These are phyloP conservation scores for Chaetomiaceae sp. DNA, from an alignment of 2,329 filamentous ascomycete species.

Conservation along the genomic window DNA sequence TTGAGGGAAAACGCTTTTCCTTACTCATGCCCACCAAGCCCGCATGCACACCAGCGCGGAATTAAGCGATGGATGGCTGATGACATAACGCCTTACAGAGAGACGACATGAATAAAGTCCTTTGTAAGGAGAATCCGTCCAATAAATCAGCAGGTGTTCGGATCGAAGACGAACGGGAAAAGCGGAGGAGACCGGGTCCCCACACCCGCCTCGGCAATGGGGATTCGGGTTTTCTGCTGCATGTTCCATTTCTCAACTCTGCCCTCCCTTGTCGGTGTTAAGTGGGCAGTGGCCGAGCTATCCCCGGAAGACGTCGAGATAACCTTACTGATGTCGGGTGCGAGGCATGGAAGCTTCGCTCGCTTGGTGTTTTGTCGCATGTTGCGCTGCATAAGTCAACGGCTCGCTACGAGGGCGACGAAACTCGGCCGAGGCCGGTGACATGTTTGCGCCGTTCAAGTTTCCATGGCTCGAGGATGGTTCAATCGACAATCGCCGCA, in stretches of 20 bases:
- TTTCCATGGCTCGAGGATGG: too few species aligned
- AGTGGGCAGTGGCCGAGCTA: not conserved
- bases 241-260: not conserved
- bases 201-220: not conserved
- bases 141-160: not conserved
- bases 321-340: not conserved
- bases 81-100: not conserved
- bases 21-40: too few species aligned
- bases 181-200: constrained; percentile 1
- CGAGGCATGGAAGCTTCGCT: not conserved
- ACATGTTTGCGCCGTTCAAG: not conserved
- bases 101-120: not conserved
- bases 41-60: too few species aligned
- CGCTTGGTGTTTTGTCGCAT: not conserved
- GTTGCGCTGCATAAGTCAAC: not conserved
- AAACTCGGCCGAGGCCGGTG: not conserved
- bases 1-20: too few species aligned
- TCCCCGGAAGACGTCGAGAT: not conserved
- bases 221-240: not conserved
- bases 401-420: not conserved
- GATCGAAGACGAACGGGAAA: not conserved
- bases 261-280: not conserved
- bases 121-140: too few species aligned
- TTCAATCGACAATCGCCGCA: not conserved
- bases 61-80: too few species aligned